Evolutionary conservation across 208 protist species (phyloP).

Genomic region (Leishmania mexicana): DNA sequence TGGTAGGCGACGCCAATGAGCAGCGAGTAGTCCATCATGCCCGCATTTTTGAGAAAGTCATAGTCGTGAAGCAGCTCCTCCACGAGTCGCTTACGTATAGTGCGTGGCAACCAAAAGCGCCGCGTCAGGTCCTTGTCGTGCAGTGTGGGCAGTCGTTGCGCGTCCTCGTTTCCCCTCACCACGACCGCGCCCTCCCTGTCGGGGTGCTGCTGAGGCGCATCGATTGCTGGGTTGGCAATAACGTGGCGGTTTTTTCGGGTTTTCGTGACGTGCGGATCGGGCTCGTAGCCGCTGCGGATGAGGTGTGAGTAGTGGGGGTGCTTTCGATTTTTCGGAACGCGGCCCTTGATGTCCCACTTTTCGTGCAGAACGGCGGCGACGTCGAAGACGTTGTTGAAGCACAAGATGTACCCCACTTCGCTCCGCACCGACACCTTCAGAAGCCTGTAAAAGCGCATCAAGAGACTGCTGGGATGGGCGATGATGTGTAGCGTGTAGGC

Average conservation of each 20-base stretch:
- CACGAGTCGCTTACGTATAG: conserved; percentile 48
- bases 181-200: conserved; percentile 19
- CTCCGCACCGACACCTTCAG: conserved; percentile 45
- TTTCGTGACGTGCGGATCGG: conserved; percentile 49
- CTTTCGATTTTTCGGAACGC: conserved; percentile 83
- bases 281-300: conserved; percentile 55
- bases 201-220: not conserved
- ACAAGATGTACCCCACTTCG: conserved; percentile 76
- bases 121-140: conserved; percentile 89
- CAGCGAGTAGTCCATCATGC: conserved; percentile 89
- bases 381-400: conserved; percentile 79
- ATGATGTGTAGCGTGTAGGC: conserved; percentile 61
- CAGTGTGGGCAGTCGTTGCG: conserved; percentile 46
- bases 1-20: conserved; percentile 85
- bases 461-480: conserved; percentile 49
- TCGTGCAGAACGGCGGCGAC: conserved; percentile 62
- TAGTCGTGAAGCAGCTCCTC: conserved; percentile 67
- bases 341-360: conserved; percentile 91
- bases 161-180: conserved; percentile 40
- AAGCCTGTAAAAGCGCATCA: conserved; percentile 86
- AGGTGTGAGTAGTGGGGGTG: conserved; percentile 62
- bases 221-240: conserved; percentile 1
- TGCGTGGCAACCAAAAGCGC: conserved; percentile 68
- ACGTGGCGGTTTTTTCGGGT: conserved; percentile 13
- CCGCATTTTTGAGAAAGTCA: conserved; percentile 45